Evolutionary conservation across 2,329 filamentous ascomycete species (phyloP), one percentile per base, ranked within the genome.

Genomic region (Rhynchosporium graminicola): DNA sequence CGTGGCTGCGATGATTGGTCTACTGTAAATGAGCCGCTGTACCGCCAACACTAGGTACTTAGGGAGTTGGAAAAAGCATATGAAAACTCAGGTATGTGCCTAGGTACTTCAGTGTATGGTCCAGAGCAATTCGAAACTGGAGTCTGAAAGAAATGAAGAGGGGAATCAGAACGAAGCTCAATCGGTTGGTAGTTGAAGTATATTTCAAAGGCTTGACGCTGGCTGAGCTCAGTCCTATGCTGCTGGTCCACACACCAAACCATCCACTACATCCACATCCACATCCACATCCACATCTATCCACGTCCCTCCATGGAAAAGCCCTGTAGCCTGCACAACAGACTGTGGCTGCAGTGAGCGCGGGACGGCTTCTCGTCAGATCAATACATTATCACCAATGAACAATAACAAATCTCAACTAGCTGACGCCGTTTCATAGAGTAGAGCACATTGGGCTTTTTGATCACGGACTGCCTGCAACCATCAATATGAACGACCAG

Each of bases 391-490:
- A 36, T 6, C 33, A 36, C 5, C 33, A 36, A 36, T 10, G 9
- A 10, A 36, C 33, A 36, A 36, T 10, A 36, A 10, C 33, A 36
- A 36, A 36, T 36, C 33, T 54, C 33, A 13, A 54, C 51, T 54
- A 33, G 51, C n/a, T 54, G 51, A 51, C 52, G 56, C 56, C 59
- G 51, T 51, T 50, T 20, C 38, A 33, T 20, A 52, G 51, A 42
- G 15, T 10, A 52, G 33, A 12, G 3, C 10, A 40, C 36, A 54
- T 54, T 20, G 51, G 51, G 51, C 51, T 26, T 20, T 54, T 12
- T 54, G 29, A 51, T 50, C 13, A 51, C 56, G 59, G 59, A 56
- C 52, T 38, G 43, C 54, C 56, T 45, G 29, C 51, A 36, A 57
- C 56, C 51, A 38, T 40, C 15, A 8, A 36, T 36, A 51, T 36